Percentiles rank a stretch among this genome's conserved stretches.
These are phyloP conservation scores for Alternaria metachromatica DNA, from an alignment of 2,329 filamentous ascomycete species.

Conservation along the genomic window DNA sequence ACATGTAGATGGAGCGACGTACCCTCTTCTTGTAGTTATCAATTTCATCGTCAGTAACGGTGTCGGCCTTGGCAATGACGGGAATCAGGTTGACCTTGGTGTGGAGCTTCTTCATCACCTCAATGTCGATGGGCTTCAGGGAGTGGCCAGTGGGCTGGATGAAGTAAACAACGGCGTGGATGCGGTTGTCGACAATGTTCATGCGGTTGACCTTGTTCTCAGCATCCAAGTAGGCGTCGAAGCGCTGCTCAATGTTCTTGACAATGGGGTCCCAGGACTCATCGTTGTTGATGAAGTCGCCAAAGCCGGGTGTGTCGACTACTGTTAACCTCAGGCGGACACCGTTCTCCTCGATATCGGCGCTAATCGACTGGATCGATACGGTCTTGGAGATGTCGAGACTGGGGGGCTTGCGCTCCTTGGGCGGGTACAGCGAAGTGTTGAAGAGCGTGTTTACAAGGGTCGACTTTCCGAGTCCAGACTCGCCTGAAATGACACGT, in stretches of 20 bases:
- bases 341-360: constrained; percentile 91
- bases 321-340: constrained; percentile 95
- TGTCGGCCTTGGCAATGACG: constrained; percentile 98
- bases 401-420: constrained; percentile 96
- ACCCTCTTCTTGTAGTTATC: constrained; percentile 93
- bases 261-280: constrained; percentile 99
- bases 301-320: constrained; percentile 96
- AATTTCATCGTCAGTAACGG: constrained; percentile 96
- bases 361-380: constrained; percentile 62
- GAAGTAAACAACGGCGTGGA: constrained; percentile 99
- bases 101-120: constrained; percentile 98
- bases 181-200: constrained; percentile 99
- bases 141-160: constrained; percentile 99
- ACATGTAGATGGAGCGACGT: constrained; percentile 52
- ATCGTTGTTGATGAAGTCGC: constrained; percentile 99
- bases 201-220: constrained; percentile 99
- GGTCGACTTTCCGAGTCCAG: constrained; percentile 97
- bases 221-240: constrained; percentile 96
- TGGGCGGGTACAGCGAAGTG: constrained; percentile 97
- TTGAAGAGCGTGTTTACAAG: constrained; percentile 99
- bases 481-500: constrained; percentile 75
- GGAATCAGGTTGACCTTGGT: constrained; percentile 99
- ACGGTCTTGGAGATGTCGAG: constrained; percentile 92
- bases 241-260: constrained; percentile 99
- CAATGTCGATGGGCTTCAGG: constrained; percentile 96